phyloP scores from a whole-genome alignment of 495 filamentous ascomycete genomes.

The Penicillium nucicola region DNA sequence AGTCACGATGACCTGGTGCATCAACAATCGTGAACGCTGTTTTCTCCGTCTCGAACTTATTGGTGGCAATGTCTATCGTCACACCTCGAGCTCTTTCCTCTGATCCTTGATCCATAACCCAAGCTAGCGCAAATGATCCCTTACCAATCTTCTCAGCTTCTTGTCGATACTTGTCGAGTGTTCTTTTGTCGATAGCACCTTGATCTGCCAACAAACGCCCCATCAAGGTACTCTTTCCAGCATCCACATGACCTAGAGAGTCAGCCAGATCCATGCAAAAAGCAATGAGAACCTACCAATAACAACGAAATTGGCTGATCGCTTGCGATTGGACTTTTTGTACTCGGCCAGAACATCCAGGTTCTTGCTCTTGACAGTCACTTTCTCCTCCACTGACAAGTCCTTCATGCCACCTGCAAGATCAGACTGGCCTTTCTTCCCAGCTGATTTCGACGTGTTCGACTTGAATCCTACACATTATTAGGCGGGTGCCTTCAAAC shows the following conservation, averaged over 20 bases:
- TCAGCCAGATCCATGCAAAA: conserved; percentile 6
- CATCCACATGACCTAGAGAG: conserved; percentile 82
- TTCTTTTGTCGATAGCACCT: conserved; percentile 79
- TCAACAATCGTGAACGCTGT: conserved; percentile 92
- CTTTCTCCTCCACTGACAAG: conserved; percentile 64
- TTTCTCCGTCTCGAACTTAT: conserved; percentile 84
- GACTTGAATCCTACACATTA: conserved; percentile 46
- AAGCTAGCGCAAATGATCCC: conserved; percentile 91
- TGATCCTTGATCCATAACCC: conserved; percentile 87
- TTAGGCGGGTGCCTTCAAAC: conserved; percentile 37
- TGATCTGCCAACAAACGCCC: conserved; percentile 88
- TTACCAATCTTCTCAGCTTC: conserved; percentile 92
- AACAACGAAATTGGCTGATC: conserved; percentile 89
- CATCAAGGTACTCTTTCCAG: conserved; percentile 97
- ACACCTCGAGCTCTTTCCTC: conserved; percentile 88
- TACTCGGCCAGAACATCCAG: conserved; percentile 82
- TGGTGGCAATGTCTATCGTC: conserved; percentile 96
- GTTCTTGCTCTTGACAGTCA: conserved; percentile 78
- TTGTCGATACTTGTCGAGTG: conserved; percentile 79
- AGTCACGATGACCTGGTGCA: conserved; percentile 90
- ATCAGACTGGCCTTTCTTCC: conserved; percentile 38
- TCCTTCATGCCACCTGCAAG: conserved; percentile 50
- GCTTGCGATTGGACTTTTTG: conserved; percentile 70
- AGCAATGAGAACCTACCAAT: conserved; percentile 61
- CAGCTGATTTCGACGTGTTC: conserved; percentile 40